Percentiles rank a stretch among this genome's conserved stretches.
Conservation (phyloP, 2,329 filamentous ascomycete genomes). For the Drechslerella stenobrocha region DNA sequence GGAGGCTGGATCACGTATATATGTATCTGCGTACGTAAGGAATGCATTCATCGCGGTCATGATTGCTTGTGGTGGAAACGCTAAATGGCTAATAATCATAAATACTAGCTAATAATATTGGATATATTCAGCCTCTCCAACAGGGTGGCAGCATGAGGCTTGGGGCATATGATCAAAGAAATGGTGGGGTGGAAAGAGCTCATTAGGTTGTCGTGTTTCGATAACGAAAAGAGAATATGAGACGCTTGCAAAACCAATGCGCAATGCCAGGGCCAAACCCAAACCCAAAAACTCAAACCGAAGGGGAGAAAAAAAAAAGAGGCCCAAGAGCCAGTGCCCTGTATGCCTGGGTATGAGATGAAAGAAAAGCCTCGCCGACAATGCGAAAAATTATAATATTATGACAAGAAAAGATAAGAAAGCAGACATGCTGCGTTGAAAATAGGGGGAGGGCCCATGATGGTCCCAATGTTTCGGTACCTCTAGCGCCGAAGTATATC, state of each 20-base stretch:
- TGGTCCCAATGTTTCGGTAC: neutral
- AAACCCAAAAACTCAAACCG: neutral
- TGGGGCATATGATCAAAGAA: slow-evolving; percentile 7
- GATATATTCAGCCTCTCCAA: slow-evolving; percentile 42
- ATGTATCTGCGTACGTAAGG: too few species aligned
- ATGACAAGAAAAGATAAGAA: too few species aligned
- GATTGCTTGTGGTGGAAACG: slow-evolving; percentile 17
- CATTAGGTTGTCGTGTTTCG: slow-evolving; percentile 13
- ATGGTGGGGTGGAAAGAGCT: slow-evolving; percentile 17
- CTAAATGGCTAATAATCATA: slow-evolving; percentile 14
- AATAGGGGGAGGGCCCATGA: neutral
- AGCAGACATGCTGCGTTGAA: neutral
- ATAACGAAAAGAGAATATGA: neutral
- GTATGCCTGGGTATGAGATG: neutral
- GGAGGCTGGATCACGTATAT: slow-evolving; percentile 20
- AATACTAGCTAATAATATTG: slow-evolving; percentile 4
- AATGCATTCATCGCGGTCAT: too few species aligned
- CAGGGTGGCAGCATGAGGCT: slow-evolving; percentile 11
- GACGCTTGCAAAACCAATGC: neutral
- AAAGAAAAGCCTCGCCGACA: neutral
- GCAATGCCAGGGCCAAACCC: neutral
- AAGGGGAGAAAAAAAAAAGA: slow-evolving; percentile 12
- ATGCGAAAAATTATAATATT: slow-evolving; percentile 12
- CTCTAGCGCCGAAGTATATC: slow-evolving; percentile 9
- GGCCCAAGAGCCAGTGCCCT: slow-evolving; percentile 15